Evolutionary conservation across 2,329 filamentous ascomycete genomes (phyloP).

Genomic region (Penicillium hordei): DNA sequence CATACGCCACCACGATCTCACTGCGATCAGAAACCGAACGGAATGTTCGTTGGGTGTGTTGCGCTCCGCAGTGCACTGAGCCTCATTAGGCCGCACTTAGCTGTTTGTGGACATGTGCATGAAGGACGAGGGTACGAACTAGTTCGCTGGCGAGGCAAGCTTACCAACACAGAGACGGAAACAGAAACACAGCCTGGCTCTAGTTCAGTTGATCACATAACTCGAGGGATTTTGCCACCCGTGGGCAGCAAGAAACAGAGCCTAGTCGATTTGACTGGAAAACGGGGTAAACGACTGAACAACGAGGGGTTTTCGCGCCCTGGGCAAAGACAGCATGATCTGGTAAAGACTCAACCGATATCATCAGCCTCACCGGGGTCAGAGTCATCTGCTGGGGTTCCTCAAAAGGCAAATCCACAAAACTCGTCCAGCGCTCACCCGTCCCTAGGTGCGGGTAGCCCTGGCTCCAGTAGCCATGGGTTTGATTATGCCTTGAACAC

Average conservation of each 20-base stretch:
- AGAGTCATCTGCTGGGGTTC: conserved; percentile 9
- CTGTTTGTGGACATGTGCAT: conserved; percentile 62
- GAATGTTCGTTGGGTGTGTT: conserved; percentile 49
- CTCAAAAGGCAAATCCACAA: conserved; percentile 4
- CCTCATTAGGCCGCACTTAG: conserved; percentile 51
- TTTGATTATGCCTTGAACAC: conserved; percentile 18
- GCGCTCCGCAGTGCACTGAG: conserved; percentile 47
- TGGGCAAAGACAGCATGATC: not conserved
- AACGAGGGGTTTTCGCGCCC: conserved; percentile 26
- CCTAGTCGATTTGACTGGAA: conserved; percentile 53
- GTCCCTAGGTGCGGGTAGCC: conserved; percentile 12
- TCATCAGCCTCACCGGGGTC: conserved; percentile 4
- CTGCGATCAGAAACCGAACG: conserved; percentile 44
- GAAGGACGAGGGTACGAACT: conserved; percentile 55
- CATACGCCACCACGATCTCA: conserved; percentile 56
- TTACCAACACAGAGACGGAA: not conserved
- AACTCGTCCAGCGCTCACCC: conserved; percentile 1
- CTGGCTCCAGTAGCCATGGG: not conserved
- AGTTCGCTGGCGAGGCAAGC: conserved; percentile 46
- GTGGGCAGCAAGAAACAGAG: conserved; percentile 54
- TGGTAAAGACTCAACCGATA: not conserved
- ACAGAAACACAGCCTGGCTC: not conserved
- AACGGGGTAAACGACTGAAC: conserved; percentile 36
- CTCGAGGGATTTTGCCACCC: conserved; percentile 39
- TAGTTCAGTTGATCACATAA: conserved; percentile 14